A percentile compares a stretch with the other conserved stretches of the same genome.
Evolutionary conservation across 306 rosid genomes (phyloP).

Genomic region (Ceratonia siliqua): DNA sequence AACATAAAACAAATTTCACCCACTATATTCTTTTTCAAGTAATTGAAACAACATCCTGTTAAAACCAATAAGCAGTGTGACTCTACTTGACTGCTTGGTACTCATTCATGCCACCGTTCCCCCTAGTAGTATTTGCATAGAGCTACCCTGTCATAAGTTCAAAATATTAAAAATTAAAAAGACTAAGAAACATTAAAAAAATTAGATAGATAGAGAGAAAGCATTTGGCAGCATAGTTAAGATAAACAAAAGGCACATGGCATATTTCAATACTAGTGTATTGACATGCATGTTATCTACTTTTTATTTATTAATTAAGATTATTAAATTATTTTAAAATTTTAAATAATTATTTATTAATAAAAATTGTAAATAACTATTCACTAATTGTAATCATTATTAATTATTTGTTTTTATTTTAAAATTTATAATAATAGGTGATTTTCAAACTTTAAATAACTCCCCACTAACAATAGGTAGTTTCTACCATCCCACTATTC

Average conservation of each 20-base stretch:
- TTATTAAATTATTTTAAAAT: too few relatives aligned
- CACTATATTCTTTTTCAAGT: background rate
- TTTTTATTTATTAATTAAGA: too few relatives aligned
- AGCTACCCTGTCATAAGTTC: background rate
- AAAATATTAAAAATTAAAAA: background rate
- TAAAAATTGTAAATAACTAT: too few relatives aligned
- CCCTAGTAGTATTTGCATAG: background rate
- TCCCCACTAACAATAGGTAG: too few relatives aligned
- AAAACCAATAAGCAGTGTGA: background rate
- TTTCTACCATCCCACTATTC: too few relatives aligned
- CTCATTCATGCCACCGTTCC: background rate
- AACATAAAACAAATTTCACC: background rate
- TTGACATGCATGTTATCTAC: too few relatives aligned
- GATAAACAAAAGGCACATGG: constrained; percentile 18
- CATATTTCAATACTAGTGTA: constrained; percentile 28
- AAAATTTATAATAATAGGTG: too few relatives aligned
- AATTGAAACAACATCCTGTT: background rate
- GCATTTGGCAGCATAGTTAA: constrained; percentile 22
- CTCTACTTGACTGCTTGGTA: background rate
- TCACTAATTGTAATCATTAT: too few relatives aligned
- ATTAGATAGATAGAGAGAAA: background rate
- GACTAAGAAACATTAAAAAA: background rate
- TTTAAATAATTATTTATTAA: too few relatives aligned
- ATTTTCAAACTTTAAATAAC: too few relatives aligned
- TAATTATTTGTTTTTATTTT: too few relatives aligned